Base-by-base conservation (phyloP, 768 basidiomycete species). In the Boletus speciosus region DNA sequence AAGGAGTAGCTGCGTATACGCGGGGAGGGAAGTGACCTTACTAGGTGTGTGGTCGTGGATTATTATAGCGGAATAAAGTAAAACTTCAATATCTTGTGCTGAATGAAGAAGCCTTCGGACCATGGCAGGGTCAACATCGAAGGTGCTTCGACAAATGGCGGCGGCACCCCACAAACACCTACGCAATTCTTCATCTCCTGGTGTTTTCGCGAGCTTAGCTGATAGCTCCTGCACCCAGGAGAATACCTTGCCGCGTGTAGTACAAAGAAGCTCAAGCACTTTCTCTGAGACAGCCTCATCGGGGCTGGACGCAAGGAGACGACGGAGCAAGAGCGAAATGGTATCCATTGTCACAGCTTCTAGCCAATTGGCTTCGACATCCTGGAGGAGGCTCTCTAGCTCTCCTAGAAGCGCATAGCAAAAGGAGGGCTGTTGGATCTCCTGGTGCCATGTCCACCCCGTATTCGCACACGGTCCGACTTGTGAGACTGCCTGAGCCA, bases 401-500 rank as follows among this genome's bases (percentile, higher is more conserved):
- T 76, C 75, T 10, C 35, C 53, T 1, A 82, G 51, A 8, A 82
- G 58, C 1, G 63, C 64, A 6, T 16, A 1, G n/a, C 74, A 68
- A 48, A 80, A 83, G 7, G 64, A 45, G 3, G 59, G 21, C 15
- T 62, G 19, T 5, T 44, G 46, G 6, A 78, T 60, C 16, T 79
- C 74, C 1, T 51, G 34, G 55, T 83, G 82, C 75, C 77, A 81
- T 23, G 57, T 61, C 48, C 66, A 54, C 19, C 39, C 48, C 11
- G 21, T 49, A 1, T 51, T 37, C 2, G 46, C 57, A 6, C 64
- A n/a, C 0, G 64, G 67, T 31, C 79, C 79, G 5, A 75, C 64
- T 54, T 83, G 78, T 54, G 71, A 74, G 1, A 67, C 70, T 19
- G 79, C 70, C 51, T 81, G 82, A 10, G 61, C 66, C 1, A 83